A percentile compares a stretch with the other conserved stretches of the same genome.
Conservation (phyloP, 2,329 filamentous ascomycete species). For the Nothopassalora personata region DNA sequence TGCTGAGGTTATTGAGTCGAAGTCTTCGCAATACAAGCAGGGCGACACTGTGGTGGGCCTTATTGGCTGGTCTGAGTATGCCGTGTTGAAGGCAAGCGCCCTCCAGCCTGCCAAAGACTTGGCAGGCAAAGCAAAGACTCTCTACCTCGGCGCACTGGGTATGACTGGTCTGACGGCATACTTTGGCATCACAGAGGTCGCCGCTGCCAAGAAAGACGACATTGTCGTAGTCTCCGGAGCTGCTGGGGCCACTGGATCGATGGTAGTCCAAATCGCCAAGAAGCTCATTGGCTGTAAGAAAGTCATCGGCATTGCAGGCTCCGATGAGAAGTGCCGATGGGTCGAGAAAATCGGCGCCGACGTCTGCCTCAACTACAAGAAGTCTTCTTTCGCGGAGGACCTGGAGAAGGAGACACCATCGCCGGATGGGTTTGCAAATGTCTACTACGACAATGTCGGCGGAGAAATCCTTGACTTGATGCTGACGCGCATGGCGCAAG, state of each 20-base stretch:
- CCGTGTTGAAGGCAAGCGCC: conserved; percentile 33
- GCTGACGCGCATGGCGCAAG: conserved; percentile 56
- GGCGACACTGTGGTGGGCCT: conserved; percentile 35
- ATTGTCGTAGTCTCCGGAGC: conserved; percentile 46
- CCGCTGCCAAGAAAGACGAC: conserved; percentile 36
- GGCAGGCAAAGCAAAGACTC: conserved; percentile 38
- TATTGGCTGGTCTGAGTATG: conserved; percentile 41
- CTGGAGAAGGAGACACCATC: conserved; percentile 41
- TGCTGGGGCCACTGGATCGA: conserved; percentile 45
- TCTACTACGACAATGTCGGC: conserved; percentile 71
- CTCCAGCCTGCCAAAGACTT: conserved; percentile 20
- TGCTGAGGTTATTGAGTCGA: conserved; percentile 36
- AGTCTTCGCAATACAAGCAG: conserved; percentile 26
- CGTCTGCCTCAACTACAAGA: conserved; percentile 51
- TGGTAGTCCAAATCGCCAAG: conserved; percentile 52
- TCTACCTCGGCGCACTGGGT: conserved; percentile 46
- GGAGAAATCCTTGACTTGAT: conserved; percentile 66
- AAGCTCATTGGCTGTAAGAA: conserved; percentile 33
- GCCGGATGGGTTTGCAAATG: conserved; percentile 46
- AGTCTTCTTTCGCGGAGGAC: conserved; percentile 42
- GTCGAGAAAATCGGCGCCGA: conserved; percentile 50
- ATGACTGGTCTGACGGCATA: conserved; percentile 44
- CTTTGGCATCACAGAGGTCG: conserved; percentile 41
- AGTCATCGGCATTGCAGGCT: conserved; percentile 50
- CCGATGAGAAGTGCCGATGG: conserved; percentile 49